Evolutionary conservation across 345 rosid species (phyloP).

Genomic region (Rhizophora mangle): DNA sequence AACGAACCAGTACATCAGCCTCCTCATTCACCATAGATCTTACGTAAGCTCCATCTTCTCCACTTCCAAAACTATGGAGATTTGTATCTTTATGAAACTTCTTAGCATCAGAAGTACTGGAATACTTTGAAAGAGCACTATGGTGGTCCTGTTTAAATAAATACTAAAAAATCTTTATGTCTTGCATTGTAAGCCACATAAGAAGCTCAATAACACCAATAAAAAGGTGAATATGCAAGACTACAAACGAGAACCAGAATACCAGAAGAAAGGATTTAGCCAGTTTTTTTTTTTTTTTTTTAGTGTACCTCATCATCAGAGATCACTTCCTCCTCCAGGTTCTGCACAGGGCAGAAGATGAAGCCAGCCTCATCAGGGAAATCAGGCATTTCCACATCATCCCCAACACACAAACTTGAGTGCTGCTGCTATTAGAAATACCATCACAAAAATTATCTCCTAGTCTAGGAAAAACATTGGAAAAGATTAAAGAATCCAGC

Average conservation of each 20-base stretch:
- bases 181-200: neutral
- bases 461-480: neutral
- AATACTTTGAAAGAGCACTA: constrained; percentile 4
- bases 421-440: constrained; percentile 26
- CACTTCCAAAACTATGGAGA: constrained; percentile 19
- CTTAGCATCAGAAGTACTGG: constrained; percentile 5
- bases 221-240: neutral
- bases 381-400: constrained; percentile 59
- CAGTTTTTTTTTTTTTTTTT: neutral
- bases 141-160: constrained; percentile 19
- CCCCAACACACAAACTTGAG: constrained; percentile 30
- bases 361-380: constrained; percentile 39
- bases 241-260: neutral
- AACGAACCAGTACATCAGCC: constrained; percentile 29
- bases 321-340: constrained; percentile 30
- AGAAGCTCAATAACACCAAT: neutral
- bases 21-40: constrained; percentile 39
- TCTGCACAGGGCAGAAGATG: constrained; percentile 20
- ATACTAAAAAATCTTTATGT: neutral
- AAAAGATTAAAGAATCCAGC: neutral
- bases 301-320: constrained; percentile 45
- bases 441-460: neutral
- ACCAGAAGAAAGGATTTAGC: neutral
- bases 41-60: constrained; percentile 22
- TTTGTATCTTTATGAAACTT: constrained; percentile 14